These are phyloP conservation scores for Quercus tomentella DNA, from an alignment of 331 rosid genomes.

Conservation along the genomic window DNA sequence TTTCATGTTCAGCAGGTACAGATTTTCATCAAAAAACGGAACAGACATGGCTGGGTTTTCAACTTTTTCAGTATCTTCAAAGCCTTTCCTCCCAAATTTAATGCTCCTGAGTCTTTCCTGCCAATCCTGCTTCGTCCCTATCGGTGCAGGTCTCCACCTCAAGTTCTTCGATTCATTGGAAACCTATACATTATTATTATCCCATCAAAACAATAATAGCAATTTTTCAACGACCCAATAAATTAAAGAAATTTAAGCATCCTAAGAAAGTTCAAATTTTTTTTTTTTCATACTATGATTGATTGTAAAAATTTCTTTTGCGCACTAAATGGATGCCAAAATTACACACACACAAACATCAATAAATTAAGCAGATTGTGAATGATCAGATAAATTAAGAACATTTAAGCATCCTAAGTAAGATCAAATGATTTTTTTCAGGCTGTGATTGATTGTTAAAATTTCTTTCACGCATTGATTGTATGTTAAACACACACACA, in stretches of 20 bases:
- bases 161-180: conserved; percentile 39
- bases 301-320: too few species aligned
- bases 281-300: too few species aligned
- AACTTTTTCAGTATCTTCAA: conserved; percentile 58
- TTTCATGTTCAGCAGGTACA: conserved; percentile 76
- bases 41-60: conserved; percentile 65
- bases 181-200: conserved; percentile 33
- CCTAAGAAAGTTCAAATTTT: too few species aligned
- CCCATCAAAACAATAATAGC: conserved; percentile 4
- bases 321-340: too few species aligned
- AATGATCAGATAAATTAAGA: neutral
- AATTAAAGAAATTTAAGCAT: too few species aligned
- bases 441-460: neutral
- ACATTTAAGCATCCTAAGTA: neutral
- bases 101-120: conserved; percentile 76
- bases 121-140: conserved; percentile 87
- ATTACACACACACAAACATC: too few species aligned
- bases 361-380: neutral
- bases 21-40: conserved; percentile 79
- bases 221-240: too few species aligned
- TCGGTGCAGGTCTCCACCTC: conserved; percentile 70
- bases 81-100: conserved; percentile 65
- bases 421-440: neutral
- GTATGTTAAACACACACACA: neutral
- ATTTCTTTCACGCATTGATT: neutral